phyloP scores from a whole-genome alignment of 768 basidiomycete species.

The Porphyrellus cyaneotinctus region DNA sequence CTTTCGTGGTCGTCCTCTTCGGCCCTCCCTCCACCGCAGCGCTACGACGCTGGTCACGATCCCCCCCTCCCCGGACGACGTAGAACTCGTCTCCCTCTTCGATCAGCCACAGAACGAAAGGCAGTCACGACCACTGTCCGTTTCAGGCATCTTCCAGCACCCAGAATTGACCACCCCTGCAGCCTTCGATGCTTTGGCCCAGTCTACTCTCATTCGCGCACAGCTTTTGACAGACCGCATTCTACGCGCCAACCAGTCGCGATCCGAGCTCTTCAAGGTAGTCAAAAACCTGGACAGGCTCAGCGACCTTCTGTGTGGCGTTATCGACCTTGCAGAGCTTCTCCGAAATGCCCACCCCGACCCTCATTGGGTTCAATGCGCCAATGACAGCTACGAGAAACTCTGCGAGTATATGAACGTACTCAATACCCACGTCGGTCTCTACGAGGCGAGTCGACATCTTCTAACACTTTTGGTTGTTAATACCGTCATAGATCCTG shows the following conservation, averaged over 20 bases:
- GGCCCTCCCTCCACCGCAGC: conserved; percentile 15
- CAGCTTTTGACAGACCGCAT: conserved; percentile 83
- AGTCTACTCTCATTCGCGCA: conserved; percentile 77
- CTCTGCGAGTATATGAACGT: conserved; percentile 98
- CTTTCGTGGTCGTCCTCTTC: conserved; percentile 39
- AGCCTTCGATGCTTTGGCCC: conserved; percentile 67
- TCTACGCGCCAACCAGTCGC: conserved; percentile 64
- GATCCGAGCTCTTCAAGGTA: conserved; percentile 72
- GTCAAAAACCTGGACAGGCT: conserved; percentile 96
- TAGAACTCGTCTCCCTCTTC: conserved; percentile 63
- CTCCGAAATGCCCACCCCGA: conserved; percentile 94
- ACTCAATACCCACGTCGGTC: conserved; percentile 86
- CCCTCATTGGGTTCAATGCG: conserved; percentile 72
- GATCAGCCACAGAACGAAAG: conserved; percentile 51
- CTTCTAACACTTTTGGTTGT: conserved; percentile 14
- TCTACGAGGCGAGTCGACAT: conserved; percentile 70
- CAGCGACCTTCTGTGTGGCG: conserved; percentile 92
- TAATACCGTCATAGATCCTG: conserved; percentile 50
- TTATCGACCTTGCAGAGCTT: conserved; percentile 94
- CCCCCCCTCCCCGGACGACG: conserved; percentile 63
- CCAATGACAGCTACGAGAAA: conserved; percentile 84
- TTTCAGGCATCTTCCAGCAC: conserved; percentile 85
- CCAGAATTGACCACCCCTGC: conserved; percentile 63
- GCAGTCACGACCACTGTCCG: conserved; percentile 40
- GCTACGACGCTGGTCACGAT: conserved; percentile 44